These are phyloP conservation scores for Ophiostoma fasciatum DNA, from an alignment of 2,329 filamentous ascomycete genomes.

Conservation along the genomic window DNA sequence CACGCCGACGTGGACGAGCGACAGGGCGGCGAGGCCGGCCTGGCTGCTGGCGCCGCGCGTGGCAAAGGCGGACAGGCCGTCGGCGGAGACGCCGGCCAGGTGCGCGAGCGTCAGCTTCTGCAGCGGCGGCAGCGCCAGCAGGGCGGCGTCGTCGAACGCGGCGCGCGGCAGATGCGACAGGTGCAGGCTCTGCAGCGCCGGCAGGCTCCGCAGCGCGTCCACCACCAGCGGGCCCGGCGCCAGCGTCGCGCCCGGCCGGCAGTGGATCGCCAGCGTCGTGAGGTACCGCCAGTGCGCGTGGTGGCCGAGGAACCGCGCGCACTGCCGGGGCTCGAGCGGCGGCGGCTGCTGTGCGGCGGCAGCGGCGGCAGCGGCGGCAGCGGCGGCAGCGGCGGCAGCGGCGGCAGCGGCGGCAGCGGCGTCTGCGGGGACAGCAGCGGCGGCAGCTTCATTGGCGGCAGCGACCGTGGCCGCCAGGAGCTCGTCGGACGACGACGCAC, in stretches of 20 bases:
- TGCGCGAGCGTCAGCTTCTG: conserved; percentile 39
- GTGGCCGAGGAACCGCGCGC: conserved; percentile 20
- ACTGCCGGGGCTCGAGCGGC: conserved; percentile 24
- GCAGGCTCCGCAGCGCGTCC: conserved; percentile 33
- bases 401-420: too few species aligned
- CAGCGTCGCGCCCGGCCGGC: conserved; percentile 38
- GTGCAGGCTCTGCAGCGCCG: conserved; percentile 42
- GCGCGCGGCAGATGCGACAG: conserved; percentile 39
- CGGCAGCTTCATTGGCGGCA: background rate
- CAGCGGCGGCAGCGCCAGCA: conserved; percentile 40
- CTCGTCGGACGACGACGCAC: background rate
- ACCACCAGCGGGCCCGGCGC: conserved; percentile 37
- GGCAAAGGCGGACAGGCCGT: conserved; percentile 42
- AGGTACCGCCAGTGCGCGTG: conserved; percentile 43
- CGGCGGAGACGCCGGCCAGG: conserved; percentile 39
- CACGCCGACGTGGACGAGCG: conserved; percentile 40
- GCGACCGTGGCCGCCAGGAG: background rate
- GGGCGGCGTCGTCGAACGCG: conserved; percentile 41
- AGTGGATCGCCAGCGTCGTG: conserved; percentile 42
- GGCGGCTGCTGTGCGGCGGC: conserved; percentile 20
- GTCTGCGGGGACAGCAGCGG: background rate
- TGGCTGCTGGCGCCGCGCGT: conserved; percentile 30
- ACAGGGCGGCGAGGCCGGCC: conserved; percentile 31
- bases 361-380: background rate
- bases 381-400: background rate